phyloP scores from a whole-genome alignment of 306 rosid genomes.

The Castanopsis chinensis region DNA sequence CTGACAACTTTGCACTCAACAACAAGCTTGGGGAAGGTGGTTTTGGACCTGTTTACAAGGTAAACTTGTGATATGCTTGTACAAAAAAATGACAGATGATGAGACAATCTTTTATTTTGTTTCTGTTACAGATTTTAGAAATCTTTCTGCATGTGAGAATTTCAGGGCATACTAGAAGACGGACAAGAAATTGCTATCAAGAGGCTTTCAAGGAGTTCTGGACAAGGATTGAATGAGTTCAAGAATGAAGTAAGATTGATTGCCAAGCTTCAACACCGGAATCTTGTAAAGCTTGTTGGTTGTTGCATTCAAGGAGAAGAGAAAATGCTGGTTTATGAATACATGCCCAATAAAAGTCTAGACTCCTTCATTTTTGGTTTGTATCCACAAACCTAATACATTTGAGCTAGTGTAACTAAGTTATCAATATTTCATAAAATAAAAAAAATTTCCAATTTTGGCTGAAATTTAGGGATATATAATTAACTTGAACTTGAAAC shows the following conservation, averaged over 20 bases:
- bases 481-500: slow-evolving; percentile 4
- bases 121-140: too few species aligned
- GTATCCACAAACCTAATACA: neutral
- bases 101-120: too few species aligned
- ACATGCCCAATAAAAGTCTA: slow-evolving; percentile 62
- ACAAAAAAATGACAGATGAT: neutral
- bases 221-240: slow-evolving; percentile 63
- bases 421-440: too few species aligned
- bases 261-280: slow-evolving; percentile 68
- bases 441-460: neutral
- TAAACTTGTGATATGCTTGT: neutral
- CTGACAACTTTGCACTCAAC: slow-evolving; percentile 39
- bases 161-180: slow-evolving; percentile 50
- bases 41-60: slow-evolving; percentile 59
- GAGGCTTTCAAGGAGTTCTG: slow-evolving; percentile 45
- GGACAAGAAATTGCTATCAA: slow-evolving; percentile 65
- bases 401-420: neutral
- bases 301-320: slow-evolving; percentile 55
- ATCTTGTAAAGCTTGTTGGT: slow-evolving; percentile 68
- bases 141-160: too few species aligned
- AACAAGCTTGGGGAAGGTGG: slow-evolving; percentile 62
- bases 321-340: slow-evolving; percentile 56
- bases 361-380: slow-evolving; percentile 66
- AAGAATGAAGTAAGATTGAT: slow-evolving; percentile 55
- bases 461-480: neutral